Evolutionary conservation across 495 filamentous ascomycete species (phyloP).

Genomic region (Cercophora newfieldiana): DNA sequence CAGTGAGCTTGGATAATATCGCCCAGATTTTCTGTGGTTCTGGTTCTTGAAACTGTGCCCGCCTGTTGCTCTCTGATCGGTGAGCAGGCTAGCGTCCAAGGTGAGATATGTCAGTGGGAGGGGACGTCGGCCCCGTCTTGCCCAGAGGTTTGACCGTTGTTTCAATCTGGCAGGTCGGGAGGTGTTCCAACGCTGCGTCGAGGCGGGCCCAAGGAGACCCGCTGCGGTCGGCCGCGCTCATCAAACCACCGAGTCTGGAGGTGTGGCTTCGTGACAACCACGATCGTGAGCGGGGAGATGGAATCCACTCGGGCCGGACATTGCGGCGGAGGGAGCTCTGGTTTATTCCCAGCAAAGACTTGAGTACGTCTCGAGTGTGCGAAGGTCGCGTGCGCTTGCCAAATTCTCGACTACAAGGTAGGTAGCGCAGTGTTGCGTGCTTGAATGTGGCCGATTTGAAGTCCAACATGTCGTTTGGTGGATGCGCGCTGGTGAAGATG

Average conservation of each 20-base stretch:
- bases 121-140: not conserved
- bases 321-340: not conserved
- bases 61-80: not conserved
- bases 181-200: conserved; percentile 7
- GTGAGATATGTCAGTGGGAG: no score
- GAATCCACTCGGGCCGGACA: conserved; percentile 1
- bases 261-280: not conserved
- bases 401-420: no score
- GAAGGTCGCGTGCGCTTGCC: no score
- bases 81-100: not conserved
- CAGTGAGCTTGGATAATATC: not conserved
- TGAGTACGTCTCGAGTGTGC: no score
- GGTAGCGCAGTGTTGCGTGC: no score
- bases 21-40: not conserved
- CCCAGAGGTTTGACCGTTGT: conserved; percentile 9
- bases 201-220: not conserved
- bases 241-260: conserved; percentile 12
- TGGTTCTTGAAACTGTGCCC: not conserved
- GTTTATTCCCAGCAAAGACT: not conserved
- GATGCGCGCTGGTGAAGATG: not conserved
- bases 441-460: no score
- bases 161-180: conserved; percentile 5
- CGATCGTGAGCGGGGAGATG: not conserved
- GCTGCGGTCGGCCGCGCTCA: conserved; percentile 9
- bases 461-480: not conserved